Conservation (phyloP, 2,329 filamentous ascomycete species). For the Nothomitra cinnamomea region DNA sequence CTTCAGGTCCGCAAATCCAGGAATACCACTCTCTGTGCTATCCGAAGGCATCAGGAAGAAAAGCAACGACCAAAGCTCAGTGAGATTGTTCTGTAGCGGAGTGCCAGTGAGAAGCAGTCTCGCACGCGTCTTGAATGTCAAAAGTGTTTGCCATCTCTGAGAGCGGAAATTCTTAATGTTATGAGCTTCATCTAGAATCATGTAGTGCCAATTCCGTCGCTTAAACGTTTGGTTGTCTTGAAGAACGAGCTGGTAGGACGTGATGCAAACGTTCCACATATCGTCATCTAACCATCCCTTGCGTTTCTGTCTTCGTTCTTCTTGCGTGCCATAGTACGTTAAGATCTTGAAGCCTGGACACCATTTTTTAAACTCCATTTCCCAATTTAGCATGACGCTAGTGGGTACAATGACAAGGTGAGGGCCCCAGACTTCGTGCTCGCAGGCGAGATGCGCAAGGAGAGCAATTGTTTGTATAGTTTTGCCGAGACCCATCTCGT, state of each 20-base stretch:
- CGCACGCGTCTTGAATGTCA: slow-evolving; percentile 82
- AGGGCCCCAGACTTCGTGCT: slow-evolving; percentile 85
- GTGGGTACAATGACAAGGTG: slow-evolving; percentile 94
- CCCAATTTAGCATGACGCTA: slow-evolving; percentile 98
- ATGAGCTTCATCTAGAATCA: slow-evolving; percentile 95
- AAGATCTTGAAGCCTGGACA: slow-evolving; percentile 95
- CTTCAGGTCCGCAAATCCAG: slow-evolving; percentile 83
- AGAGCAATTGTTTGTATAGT: slow-evolving; percentile 96
- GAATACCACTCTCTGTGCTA: slow-evolving; percentile 53
- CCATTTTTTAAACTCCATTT: slow-evolving; percentile 99
- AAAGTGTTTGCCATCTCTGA: slow-evolving; percentile 85
- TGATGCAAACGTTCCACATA: slow-evolving; percentile 93
- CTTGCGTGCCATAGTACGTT: slow-evolving; percentile 87
- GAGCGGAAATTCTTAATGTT: slow-evolving; percentile 99
- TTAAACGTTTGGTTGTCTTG: slow-evolving; percentile 92
- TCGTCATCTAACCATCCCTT: slow-evolving; percentile 88
- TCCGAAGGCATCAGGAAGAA: slow-evolving; percentile 93
- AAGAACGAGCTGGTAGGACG: slow-evolving; percentile 89
- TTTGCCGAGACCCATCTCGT: slow-evolving; percentile 97
- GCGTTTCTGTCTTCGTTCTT: slow-evolving; percentile 81
- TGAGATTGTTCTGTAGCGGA: slow-evolving; percentile 89
- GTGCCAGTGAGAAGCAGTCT: slow-evolving; percentile 83
- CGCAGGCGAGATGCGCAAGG: slow-evolving; percentile 77
- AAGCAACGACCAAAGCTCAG: slow-evolving; percentile 88
- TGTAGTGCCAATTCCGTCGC: slow-evolving; percentile 86